phyloP scores from a whole-genome alignment of 2,329 filamentous ascomycete species.

The Bipolaris zeicola region DNA sequence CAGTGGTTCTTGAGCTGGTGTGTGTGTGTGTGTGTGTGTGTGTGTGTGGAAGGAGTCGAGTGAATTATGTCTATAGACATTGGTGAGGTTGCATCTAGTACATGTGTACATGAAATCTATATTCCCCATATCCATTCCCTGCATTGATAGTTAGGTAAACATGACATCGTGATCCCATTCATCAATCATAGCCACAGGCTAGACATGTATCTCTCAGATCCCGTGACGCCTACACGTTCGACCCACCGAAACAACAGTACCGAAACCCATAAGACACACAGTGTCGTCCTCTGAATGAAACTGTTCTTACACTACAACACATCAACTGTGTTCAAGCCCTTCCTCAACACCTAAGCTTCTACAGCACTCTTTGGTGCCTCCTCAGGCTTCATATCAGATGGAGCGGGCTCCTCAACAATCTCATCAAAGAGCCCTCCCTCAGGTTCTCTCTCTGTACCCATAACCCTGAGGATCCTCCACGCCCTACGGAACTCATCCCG shows the following conservation, averaged over 20 bases:
- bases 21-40: no score
- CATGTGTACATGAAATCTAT: not conserved
- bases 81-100: not conserved
- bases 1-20: no score
- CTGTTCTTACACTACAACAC: not conserved
- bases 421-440: conserved; percentile 47
- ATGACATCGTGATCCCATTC: not conserved
- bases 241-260: not conserved
- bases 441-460: conserved; percentile 32
- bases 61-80: no score
- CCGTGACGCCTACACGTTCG: not conserved
- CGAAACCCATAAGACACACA: not conserved
- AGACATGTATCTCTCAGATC: not conserved
- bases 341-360: not conserved
- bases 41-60: no score
- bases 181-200: not conserved
- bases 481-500: conserved; percentile 83
- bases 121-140: not conserved
- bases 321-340: not conserved
- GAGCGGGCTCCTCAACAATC: conserved; percentile 30
- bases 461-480: conserved; percentile 63
- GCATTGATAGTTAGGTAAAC: no score
- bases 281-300: not conserved
- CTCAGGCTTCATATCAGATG: conserved; percentile 6
- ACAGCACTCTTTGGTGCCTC: not conserved